Conservation (phyloP, 768 basidiomycete genomes). For the Rhodotorula graminis region DNA sequence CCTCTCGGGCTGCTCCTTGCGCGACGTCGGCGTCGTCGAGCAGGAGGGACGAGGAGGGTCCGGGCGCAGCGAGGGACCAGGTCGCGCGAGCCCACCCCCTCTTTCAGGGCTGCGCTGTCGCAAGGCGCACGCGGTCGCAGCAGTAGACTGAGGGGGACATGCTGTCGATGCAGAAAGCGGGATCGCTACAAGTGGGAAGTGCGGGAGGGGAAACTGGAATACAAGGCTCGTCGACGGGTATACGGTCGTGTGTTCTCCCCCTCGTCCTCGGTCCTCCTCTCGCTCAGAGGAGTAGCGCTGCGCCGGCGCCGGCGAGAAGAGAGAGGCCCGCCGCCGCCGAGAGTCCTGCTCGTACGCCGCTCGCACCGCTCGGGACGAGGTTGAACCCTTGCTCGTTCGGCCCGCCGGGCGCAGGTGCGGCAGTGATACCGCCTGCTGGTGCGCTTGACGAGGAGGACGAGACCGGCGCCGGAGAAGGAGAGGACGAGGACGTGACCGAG, state of each 20-base stretch:
- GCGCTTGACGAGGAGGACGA: background rate
- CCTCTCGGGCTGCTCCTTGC: background rate
- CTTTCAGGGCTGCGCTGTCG: conserved; percentile 9
- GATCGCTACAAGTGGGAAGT: no score
- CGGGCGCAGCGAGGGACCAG: background rate
- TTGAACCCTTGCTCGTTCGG: conserved; percentile 10
- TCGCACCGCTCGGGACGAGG: conserved; percentile 1
- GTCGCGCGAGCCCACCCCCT: background rate
- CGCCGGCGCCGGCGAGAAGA: background rate
- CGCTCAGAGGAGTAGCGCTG: background rate
- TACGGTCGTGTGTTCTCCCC: no score
- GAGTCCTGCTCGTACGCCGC: background rate
- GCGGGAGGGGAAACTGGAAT: background rate
- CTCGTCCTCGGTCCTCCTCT: background rate
- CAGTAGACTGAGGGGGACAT: conserved; percentile 13
- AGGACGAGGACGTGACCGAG: background rate
- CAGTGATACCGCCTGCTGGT: background rate
- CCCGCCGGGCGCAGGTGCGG: conserved; percentile 8
- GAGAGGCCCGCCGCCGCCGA: background rate
- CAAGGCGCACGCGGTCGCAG: conserved; percentile 5
- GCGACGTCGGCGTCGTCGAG: no score
- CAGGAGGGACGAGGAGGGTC: no score
- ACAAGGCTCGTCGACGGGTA: no score
- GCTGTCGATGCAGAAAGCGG: background rate
- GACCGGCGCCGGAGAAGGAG: background rate